A percentile compares a stretch with the other conserved stretches of the same genome.
These are phyloP conservation scores for Xylaria bambusicola DNA, from an alignment of 495 filamentous ascomycete genomes.

Conservation along the genomic window DNA sequence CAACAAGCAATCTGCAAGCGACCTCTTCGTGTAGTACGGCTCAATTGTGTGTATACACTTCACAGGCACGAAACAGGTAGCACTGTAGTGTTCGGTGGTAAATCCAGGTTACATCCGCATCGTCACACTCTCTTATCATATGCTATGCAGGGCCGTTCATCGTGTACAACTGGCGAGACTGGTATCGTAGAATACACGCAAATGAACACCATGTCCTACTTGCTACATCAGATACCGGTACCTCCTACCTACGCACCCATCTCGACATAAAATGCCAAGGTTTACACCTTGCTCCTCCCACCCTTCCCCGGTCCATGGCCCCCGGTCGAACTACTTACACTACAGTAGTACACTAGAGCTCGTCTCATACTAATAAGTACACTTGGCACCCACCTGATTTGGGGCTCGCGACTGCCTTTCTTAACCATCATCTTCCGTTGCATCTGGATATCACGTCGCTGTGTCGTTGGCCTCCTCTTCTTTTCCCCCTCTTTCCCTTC, in stretches of 20 bases:
- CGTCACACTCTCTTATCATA: too few species aligned
- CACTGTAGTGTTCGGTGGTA: background rate
- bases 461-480: background rate
- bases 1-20: background rate
- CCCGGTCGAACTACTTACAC: background rate
- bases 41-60: too few species aligned
- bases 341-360: too few species aligned
- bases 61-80: too few species aligned
- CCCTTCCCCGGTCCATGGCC: background rate
- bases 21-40: too few species aligned
- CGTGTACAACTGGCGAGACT: too few species aligned
- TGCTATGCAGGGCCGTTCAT: too few species aligned
- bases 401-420: background rate
- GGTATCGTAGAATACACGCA: too few species aligned
- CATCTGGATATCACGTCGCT: constrained; percentile 4
- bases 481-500: constrained; percentile 1
- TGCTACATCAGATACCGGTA: background rate
- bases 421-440: background rate
- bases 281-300: background rate
- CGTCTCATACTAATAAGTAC: constrained; percentile 9
- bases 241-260: too few species aligned
- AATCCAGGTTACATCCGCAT: constrained; percentile 4
- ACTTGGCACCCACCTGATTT: constrained; percentile 3
- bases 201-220: background rate
- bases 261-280: background rate